Conservation (phyloP, 176 grass and related monocot genomes). For the Chrysopogon serrulatus region DNA sequence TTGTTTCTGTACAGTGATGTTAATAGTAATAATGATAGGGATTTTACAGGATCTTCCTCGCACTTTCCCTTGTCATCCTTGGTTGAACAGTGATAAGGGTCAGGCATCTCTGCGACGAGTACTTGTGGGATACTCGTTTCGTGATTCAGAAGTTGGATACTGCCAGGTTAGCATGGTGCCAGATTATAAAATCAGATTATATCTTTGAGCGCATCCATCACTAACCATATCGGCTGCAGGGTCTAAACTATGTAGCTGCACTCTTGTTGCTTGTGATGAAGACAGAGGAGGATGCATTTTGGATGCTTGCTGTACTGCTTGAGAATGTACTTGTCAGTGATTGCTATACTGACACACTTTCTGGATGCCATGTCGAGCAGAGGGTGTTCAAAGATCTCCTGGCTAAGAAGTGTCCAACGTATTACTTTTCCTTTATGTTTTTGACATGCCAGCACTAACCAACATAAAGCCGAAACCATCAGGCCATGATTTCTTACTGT, state of each 20-base stretch:
- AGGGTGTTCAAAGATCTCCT: constrained; percentile 96
- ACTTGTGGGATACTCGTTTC: constrained; percentile 91
- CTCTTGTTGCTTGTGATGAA: constrained; percentile 85
- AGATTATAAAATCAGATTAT: neutral
- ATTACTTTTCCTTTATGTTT: neutral
- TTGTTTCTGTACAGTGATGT: neutral
- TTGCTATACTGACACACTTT: constrained; percentile 95
- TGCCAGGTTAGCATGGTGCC: constrained; percentile 62
- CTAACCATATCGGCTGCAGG: constrained; percentile 47
- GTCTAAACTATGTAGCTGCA: constrained; percentile 96
- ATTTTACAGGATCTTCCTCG: constrained; percentile 83
- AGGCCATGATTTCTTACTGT: neutral
- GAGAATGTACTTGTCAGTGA: constrained; percentile 96
- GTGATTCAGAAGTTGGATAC: constrained; percentile 99
- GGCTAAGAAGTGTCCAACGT: constrained; percentile 94
- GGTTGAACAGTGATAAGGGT: constrained; percentile 79
- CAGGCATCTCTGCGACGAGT: constrained; percentile 90
- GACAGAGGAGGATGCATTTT: constrained; percentile 94
- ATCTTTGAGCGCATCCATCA: neutral
- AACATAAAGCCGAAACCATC: neutral
- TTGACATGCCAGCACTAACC: neutral
- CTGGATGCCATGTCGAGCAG: constrained; percentile 98
- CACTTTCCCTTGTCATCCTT: constrained; percentile 91
- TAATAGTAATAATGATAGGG: neutral
- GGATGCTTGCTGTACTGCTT: constrained; percentile 91